Evolutionary conservation across 2,329 filamentous ascomycete genomes (phyloP).

Genomic region (Hypomyces perniciosus): DNA sequence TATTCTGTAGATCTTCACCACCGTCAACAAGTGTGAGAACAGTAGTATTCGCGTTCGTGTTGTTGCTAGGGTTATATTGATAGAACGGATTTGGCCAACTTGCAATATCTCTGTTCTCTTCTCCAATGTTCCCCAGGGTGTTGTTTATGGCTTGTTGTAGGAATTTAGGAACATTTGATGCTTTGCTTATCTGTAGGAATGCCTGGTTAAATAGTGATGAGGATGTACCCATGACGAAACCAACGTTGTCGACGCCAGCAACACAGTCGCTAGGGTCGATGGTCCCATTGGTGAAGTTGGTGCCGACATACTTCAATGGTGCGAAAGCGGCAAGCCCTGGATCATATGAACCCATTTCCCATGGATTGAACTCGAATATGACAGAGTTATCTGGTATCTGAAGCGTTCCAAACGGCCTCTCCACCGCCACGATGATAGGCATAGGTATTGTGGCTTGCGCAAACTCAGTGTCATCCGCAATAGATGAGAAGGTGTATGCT

Average conservation of each 20-base stretch:
- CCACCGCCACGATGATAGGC: slow-evolving; percentile 67
- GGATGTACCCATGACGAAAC: slow-evolving; percentile 80
- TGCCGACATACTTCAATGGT: slow-evolving; percentile 65
- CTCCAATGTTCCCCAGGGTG: slow-evolving; percentile 50
- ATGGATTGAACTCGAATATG: slow-evolving; percentile 72
- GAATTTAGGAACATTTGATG: slow-evolving; percentile 38
- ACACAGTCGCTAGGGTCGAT: slow-evolving; percentile 58
- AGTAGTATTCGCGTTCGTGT: slow-evolving; percentile 46
- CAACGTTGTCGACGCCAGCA: slow-evolving; percentile 73
- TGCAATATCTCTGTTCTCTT: slow-evolving; percentile 65
- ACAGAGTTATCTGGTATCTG: slow-evolving; percentile 67
- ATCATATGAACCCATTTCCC: slow-evolving; percentile 72
- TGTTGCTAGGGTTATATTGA: slow-evolving; percentile 53
- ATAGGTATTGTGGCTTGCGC: slow-evolving; percentile 58
- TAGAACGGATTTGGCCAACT: slow-evolving; percentile 74
- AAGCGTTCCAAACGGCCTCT: slow-evolving; percentile 54
- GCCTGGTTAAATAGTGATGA: slow-evolving; percentile 79
- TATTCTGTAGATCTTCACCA: slow-evolving; percentile 71
- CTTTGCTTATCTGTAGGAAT: slow-evolving; percentile 51
- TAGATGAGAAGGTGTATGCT: slow-evolving; percentile 73
- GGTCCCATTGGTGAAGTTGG: slow-evolving; percentile 59
- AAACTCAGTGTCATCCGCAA: slow-evolving; percentile 51
- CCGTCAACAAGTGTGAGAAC: slow-evolving; percentile 71
- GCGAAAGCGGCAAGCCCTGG: slow-evolving; percentile 66
- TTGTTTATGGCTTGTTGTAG: slow-evolving; percentile 45